Evolutionary conservation across 441 rosid genomes (phyloP).

Genomic region (Adansonia grandidieri): DNA sequence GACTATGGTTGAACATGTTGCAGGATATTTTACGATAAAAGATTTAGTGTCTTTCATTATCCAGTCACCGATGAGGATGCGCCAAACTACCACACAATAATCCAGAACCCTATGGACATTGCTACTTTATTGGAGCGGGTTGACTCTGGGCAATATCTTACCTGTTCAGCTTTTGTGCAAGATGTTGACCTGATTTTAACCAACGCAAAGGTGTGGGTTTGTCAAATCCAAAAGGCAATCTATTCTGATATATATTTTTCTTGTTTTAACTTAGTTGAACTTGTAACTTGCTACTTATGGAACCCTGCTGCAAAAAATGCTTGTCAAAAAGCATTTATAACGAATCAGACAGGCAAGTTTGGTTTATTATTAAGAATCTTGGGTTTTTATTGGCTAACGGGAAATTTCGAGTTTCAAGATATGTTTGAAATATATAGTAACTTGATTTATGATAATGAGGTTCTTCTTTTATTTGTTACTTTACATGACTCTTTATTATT

Average conservation of each 20-base stretch:
- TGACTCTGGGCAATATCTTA: slow-evolving; percentile 81
- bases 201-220: slow-evolving; percentile 81
- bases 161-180: slow-evolving; percentile 81
- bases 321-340: not conserved
- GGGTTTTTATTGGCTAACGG: not conserved
- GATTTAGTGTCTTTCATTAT: slow-evolving; percentile 90
- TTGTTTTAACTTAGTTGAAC: slow-evolving; percentile 4
- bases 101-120: slow-evolving; percentile 95
- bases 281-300: not conserved
- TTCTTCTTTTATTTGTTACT: slow-evolving; percentile 1
- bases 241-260: not conserved
- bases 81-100: slow-evolving; percentile 83
- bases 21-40: slow-evolving; percentile 90
- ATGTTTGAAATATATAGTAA: not conserved
- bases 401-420: not conserved
- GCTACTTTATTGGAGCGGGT: slow-evolving; percentile 91
- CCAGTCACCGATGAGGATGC: slow-evolving; percentile 98
- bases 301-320: not conserved
- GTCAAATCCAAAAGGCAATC: not conserved
- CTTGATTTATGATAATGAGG: not conserved
- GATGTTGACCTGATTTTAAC: slow-evolving; percentile 85
- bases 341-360: not conserved
- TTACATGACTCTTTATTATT: not conserved
- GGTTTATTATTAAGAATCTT: not conserved
- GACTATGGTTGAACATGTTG: slow-evolving; percentile 18